A percentile compares a stretch with the other conserved stretches of the same genome.
Conservation (phyloP, 2,329 filamentous ascomycete genomes). For the Sclerotinia sclerotiorum region DNA sequence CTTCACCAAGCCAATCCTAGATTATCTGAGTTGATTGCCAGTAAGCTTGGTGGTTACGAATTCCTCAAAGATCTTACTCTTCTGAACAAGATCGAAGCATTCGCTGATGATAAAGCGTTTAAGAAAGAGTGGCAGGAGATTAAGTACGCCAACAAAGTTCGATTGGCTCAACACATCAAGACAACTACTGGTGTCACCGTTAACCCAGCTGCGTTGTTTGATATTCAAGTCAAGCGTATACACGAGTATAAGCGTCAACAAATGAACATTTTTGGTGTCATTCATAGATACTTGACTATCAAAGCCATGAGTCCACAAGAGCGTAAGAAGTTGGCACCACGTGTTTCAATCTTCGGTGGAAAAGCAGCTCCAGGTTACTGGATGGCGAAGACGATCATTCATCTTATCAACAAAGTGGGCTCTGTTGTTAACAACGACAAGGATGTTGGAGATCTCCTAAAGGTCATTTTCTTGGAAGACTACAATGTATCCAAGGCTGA, state of each 20-base stretch:
- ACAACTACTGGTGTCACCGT: conserved; percentile 75
- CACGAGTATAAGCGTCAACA: conserved; percentile 99
- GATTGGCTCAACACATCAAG: conserved; percentile 89
- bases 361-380: conserved; percentile 98
- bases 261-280: conserved; percentile 97
- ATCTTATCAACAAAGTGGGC: conserved; percentile 90
- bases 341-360: conserved; percentile 94
- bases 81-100: conserved; percentile 82
- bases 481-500: conserved; percentile 99
- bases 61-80: conserved; percentile 90
- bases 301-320: conserved; percentile 83
- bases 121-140: conserved; percentile 94
- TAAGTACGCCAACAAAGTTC: conserved; percentile 94
- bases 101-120: conserved; percentile 82
- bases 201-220: conserved; percentile 85
- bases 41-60: conserved; percentile 77
- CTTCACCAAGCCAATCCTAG: conserved; percentile 95
- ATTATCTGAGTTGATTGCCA: conserved; percentile 87
- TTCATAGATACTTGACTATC: conserved; percentile 86
- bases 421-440: conserved; percentile 87
- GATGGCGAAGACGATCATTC: conserved; percentile 99
- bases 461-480: conserved; percentile 96
- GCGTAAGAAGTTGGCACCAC: conserved; percentile 79
- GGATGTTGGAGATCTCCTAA: conserved; percentile 89
- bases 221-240: conserved; percentile 98